Evolutionary conservation across 495 filamentous ascomycete genomes (phyloP), one percentile per base, ranked within the genome.

Genomic region (Neurospora hispaniola): DNA sequence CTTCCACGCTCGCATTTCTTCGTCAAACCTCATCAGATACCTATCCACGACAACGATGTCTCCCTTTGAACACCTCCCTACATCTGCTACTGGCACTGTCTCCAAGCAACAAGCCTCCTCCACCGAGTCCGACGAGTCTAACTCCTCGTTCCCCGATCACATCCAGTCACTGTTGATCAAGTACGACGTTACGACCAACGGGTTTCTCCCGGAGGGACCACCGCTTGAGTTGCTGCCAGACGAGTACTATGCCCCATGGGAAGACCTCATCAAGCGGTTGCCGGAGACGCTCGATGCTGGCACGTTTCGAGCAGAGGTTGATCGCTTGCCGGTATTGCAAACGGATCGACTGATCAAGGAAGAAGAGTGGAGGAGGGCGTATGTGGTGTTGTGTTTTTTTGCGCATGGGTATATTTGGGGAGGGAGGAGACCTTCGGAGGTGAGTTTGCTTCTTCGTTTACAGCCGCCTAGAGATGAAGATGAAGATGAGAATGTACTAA

Each of bases 321-420:
- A 94, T 71, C 76, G 79, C n/a, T 84, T 97, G 18, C 91, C 93
- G 0, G 75, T 94, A 8, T 83, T 97, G 10, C 89, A 89, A 8
- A 92, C 91, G 3, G 83, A 84, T 27, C 83, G 87, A 66, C 83
- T 97, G 54, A 31, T 31, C 1, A 82, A 85, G 27, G 91, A 92
- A 75, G 80, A 86, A 27, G 92, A 97, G 83, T 95, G 93, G 93
- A 85, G 91, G 72, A 85, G 93, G 75, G 94, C 93, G 68, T 96
- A 95, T 80, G 87, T 90, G 92, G 83, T 96, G 41, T 85, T 97
- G 68, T 90, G 86, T 11, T 94, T 97, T 76, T 89, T 97, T 76
- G 83, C 93, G 12, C 94, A 97, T 83, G 89, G 88, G 39, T 97
- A 96, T 81, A 92, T 98, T 73, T 98, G 94, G 83, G 82, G 83